A percentile compares a stretch with the other conserved stretches of the same genome.
Evolutionary conservation across 495 filamentous ascomycete genomes (phyloP).

Genomic region (Podospora pseudoanserina): DNA sequence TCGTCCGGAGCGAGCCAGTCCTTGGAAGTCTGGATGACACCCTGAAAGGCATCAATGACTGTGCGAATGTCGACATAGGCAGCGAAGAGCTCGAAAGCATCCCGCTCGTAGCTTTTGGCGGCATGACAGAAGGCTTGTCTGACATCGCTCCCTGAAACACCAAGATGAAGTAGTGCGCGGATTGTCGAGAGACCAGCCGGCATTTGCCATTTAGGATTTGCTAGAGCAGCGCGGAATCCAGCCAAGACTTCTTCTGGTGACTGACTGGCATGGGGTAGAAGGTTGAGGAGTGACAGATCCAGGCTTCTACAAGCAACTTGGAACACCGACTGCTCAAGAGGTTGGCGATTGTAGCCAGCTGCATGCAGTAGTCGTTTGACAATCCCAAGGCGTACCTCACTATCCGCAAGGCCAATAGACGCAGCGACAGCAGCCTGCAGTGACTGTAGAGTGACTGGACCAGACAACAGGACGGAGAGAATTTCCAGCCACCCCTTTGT

Average conservation of each 20-base stretch:
- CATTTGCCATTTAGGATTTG: not conserved
- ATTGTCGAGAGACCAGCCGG: not conserved
- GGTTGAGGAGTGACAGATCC: not conserved
- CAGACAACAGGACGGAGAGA: not conserved
- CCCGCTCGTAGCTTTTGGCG: not conserved
- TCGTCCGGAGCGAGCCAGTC: not conserved
- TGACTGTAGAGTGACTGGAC: not conserved
- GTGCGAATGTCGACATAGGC: not conserved
- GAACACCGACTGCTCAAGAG: not conserved
- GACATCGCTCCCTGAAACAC: not conserved
- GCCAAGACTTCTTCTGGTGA: not conserved
- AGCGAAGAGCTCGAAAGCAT: not conserved
- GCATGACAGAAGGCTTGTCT: not conserved
- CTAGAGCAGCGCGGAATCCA: not conserved
- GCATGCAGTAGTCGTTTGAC: not conserved
- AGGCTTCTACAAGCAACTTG: not conserved
- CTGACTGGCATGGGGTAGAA: not conserved
- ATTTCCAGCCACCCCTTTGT: not conserved
- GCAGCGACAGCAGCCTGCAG: not conserved
- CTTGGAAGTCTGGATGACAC: not conserved
- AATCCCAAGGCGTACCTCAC: not conserved
- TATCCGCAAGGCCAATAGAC: not conserved
- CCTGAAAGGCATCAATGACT: not conserved
- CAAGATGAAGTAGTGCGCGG: not conserved
- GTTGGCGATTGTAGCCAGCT: not conserved